A percentile compares a stretch with the other conserved stretches of the same genome.
These are phyloP conservation scores for Streptanthus diversifolius DNA, from an alignment of 345 rosid genomes.

Conservation along the genomic window DNA sequence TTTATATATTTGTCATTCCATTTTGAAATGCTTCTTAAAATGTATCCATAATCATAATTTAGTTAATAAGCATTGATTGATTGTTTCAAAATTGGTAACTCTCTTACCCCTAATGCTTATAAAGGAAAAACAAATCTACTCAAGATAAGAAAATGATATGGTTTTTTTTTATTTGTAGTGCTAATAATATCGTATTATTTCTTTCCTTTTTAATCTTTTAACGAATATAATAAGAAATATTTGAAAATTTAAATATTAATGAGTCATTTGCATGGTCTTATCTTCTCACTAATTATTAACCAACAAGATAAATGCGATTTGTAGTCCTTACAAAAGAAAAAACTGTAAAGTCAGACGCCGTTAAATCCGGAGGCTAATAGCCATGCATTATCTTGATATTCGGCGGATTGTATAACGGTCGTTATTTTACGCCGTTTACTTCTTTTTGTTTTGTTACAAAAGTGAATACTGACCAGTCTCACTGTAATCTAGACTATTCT, in stretches of 20 bases:
- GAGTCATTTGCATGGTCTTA: conserved; percentile 9
- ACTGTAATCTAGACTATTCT: conserved; percentile 18
- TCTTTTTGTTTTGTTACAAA: neutral
- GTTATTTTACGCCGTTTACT: conserved; percentile 16
- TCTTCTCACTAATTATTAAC: conserved; percentile 4
- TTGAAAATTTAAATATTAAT: neutral
- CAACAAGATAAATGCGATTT: conserved; percentile 20
- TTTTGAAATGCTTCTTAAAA: neutral
- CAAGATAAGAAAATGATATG: conserved; percentile 14
- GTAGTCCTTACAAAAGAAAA: conserved; percentile 23
- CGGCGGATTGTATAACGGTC: conserved; percentile 16
- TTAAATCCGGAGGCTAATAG: conserved; percentile 23
- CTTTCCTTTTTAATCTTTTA: neutral
- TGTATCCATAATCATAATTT: neutral
- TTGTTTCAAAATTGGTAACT: neutral
- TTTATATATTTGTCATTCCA: neutral
- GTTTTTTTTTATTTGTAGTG: neutral
- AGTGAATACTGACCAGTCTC: conserved; percentile 4
- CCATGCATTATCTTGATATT: conserved; percentile 13
- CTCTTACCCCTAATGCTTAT: neutral
- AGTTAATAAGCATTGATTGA: neutral
- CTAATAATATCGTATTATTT: conserved; percentile 6
- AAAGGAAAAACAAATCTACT: neutral
- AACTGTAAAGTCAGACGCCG: conserved; percentile 25
- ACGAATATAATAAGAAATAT: neutral